A percentile compares a stretch with the other conserved stretches of the same genome.
These are phyloP conservation scores for Coemansia sp. DNA, from an alignment of 192 early-diverging fungal species.

Conservation along the genomic window DNA sequence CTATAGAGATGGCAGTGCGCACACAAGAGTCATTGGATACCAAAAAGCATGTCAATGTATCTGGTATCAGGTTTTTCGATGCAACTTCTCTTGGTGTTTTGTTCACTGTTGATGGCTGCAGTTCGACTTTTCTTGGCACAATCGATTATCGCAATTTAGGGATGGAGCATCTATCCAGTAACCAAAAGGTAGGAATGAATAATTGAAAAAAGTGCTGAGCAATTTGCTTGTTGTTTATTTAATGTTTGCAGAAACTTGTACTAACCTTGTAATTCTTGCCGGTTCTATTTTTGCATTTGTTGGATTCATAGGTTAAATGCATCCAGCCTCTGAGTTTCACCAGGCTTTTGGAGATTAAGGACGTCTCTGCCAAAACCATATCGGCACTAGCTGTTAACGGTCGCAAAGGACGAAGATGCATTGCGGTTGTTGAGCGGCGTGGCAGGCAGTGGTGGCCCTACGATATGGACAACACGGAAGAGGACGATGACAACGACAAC, in stretches of 20 bases:
- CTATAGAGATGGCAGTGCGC: conserved; percentile 2
- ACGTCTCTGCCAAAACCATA: conserved; percentile 13
- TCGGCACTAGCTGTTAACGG: conserved; percentile 28
- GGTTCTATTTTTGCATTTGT: not conserved
- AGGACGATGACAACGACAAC: conserved; percentile 16
- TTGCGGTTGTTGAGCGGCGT: conserved; percentile 36
- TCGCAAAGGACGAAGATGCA: conserved; percentile 31
- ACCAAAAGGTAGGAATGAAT: not conserved
- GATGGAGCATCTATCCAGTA: not conserved
- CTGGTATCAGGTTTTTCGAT: conserved; percentile 39
- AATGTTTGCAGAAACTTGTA: not conserved
- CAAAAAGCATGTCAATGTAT: not conserved
- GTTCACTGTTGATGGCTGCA: conserved; percentile 31
- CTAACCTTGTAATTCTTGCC: not conserved
- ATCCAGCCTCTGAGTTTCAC: conserved; percentile 17
- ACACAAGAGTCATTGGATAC: not conserved
- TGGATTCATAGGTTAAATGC: not conserved
- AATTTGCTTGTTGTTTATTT: not conserved
- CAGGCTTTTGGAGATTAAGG: conserved; percentile 16
- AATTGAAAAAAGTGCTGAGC: not conserved
- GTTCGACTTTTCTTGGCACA: conserved; percentile 27
- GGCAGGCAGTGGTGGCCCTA: conserved; percentile 48
- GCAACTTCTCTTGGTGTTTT: conserved; percentile 23
- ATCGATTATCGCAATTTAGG: conserved; percentile 16
- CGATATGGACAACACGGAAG: conserved; percentile 45